Conservation (phyloP, 192 early-diverging fungal species). For the Backusella australiensis region DNA sequence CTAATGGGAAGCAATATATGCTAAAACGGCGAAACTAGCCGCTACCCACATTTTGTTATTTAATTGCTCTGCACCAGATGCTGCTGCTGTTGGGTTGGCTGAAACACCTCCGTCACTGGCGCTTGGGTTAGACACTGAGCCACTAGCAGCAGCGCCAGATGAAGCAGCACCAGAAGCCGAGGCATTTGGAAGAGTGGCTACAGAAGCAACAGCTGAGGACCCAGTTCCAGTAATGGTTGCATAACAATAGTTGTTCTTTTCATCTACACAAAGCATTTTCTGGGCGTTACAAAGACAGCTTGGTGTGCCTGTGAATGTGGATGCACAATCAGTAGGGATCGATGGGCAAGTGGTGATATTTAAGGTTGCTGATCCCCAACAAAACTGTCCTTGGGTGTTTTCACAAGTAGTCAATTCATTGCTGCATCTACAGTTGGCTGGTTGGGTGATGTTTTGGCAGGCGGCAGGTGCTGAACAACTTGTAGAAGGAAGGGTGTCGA, state of each 20-base stretch:
- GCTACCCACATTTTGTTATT: background rate
- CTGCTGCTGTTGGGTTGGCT: background rate
- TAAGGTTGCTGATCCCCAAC: slow-evolving; percentile 23
- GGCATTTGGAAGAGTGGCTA: background rate
- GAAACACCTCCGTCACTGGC: background rate
- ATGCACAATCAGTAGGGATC: slow-evolving; percentile 13
- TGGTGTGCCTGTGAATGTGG: slow-evolving; percentile 1
- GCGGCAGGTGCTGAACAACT: slow-evolving; percentile 5
- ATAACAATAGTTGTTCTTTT: slow-evolving; percentile 23
- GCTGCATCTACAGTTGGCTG: slow-evolving; percentile 22
- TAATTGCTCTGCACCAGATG: background rate
- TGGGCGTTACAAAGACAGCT: slow-evolving; percentile 20
- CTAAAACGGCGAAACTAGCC: background rate
- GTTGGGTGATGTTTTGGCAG: slow-evolving; percentile 6
- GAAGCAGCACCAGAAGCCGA: slow-evolving; percentile 2
- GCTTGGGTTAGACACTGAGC: background rate
- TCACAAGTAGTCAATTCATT: slow-evolving; percentile 19
- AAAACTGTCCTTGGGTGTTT: slow-evolving; percentile 10
- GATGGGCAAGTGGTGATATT: slow-evolving; percentile 16
- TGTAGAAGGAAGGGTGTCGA: slow-evolving; percentile 17
- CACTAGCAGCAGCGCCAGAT: slow-evolving; percentile 3
- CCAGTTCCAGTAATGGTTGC: slow-evolving; percentile 6
- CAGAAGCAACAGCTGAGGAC: slow-evolving; percentile 11
- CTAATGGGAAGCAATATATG: slow-evolving; percentile 1
- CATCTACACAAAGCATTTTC: slow-evolving; percentile 29